Evolutionary conservation across 2,329 filamentous ascomycete genomes (phyloP), one percentile per base, ranked within the genome.

Genomic region (Cordyceps militaris): DNA sequence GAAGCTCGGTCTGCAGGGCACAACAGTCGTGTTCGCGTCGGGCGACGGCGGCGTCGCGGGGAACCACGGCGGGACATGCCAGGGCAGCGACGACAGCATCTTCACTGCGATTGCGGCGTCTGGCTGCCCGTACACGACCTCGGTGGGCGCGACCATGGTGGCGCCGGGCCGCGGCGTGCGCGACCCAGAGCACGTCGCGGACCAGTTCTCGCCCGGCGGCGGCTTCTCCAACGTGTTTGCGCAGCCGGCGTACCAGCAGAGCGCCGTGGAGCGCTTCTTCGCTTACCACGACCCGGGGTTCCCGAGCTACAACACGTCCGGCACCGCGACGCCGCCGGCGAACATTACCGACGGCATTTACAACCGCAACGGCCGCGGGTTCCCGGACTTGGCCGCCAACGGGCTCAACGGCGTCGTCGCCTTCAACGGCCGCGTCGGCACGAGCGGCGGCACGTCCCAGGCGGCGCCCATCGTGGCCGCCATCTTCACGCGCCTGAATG

Each of bases 111-210:
- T 62, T 61, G 68, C 1, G 64, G 68, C 30, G 70, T 74, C 3
- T 60, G 58, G 8, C 76, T 79, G 63, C 74, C 61, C 78, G 74
- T 6, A 74, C 64, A 67, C 81, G 24, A 79, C 76, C 0, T 70
- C 75, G 4, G 77, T 81, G 3, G 79, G 79, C 46, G 76, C 77
- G 14, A 53, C 50, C 2, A 80, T 78, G 0, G 71, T 77, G 63
- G 69, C 80, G 23, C 64, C 66, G 34, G 69, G 70, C 49, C 70
- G 70, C 13, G 71, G 70, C 4, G 71, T 72, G 1, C 57, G 74
- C 75, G 24, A 76, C 74, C 62, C 71, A 76, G 63, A 80, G 65
- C 64, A 73, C 67, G 7, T 75, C 75, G 66, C 73, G 70, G 61
- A 73, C 68, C 13, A 74, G 71, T 79, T 80, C 66, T 24, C 26